These are phyloP conservation scores for Epichloe hybrida DNA, from an alignment of 2,329 filamentous ascomycete species.

Conservation along the genomic window DNA sequence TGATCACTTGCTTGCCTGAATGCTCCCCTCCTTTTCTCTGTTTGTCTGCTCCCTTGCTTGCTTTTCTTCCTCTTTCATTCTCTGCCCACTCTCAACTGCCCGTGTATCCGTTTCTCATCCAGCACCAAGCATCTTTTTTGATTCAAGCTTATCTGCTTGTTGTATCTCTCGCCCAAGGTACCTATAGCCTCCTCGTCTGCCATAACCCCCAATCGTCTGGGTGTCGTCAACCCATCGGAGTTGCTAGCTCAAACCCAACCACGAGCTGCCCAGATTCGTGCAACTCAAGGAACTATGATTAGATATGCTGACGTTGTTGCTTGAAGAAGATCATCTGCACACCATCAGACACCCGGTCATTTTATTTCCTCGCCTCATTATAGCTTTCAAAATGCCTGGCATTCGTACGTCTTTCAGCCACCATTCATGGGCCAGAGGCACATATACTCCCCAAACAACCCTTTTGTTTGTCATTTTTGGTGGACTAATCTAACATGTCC, in stretches of 20 bases:
- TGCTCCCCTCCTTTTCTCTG: not conserved
- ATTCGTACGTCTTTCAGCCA: conserved; percentile 31
- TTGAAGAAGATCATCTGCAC: not conserved
- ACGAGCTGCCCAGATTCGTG: not conserved
- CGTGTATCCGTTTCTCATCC: conserved; percentile 4
- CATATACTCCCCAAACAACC: not conserved
- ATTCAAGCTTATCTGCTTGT: conserved; percentile 5
- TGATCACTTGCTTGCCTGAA: conserved; percentile 3
- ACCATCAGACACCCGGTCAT: not conserved
- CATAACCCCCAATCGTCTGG: not conserved
- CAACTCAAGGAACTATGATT: not conserved
- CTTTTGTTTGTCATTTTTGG: not conserved
- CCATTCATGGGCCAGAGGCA: not conserved
- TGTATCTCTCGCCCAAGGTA: conserved; percentile 3
- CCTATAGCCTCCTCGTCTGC: not conserved
- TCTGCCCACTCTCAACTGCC: conserved; percentile 2
- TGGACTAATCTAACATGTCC: conserved; percentile 1
- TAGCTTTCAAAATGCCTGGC: conserved; percentile 31
- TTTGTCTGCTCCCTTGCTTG: conserved; percentile 1
- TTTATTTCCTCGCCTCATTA: not conserved
- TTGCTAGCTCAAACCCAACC: not conserved
- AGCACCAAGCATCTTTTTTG: conserved; percentile 5
- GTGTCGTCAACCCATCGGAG: not conserved
- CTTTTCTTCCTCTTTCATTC: not conserved
- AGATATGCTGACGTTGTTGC: not conserved